phyloP scores from a whole-genome alignment of 2,329 filamentous ascomycete genomes.

The Incumbomyces lentus region DNA sequence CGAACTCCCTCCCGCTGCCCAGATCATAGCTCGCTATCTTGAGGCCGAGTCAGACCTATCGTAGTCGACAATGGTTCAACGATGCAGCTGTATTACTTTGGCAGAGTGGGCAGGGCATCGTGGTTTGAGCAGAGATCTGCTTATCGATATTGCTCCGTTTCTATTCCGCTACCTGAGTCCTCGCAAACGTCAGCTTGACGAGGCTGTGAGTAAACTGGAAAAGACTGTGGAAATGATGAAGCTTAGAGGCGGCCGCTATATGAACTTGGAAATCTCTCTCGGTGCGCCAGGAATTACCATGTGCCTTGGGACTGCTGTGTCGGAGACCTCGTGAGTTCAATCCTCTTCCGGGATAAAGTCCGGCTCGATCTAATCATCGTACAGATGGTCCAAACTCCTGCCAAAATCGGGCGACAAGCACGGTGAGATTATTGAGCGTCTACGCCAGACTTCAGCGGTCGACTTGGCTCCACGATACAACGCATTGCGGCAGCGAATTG shows the following conservation, averaged over 20 bases:
- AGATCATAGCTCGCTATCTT: conserved; percentile 3
- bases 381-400: conserved; percentile 8
- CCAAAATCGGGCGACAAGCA: conserved; percentile 2
- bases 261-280: conserved; percentile 5
- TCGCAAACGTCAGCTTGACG: not conserved
- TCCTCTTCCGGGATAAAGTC: not conserved
- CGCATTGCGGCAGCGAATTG: not conserved
- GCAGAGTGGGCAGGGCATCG: not conserved
- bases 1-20: not conserved
- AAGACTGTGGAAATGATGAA: conserved; percentile 3
- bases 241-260: conserved; percentile 3
- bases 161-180: not conserved
- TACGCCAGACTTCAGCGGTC: not conserved
- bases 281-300: not conserved
- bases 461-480: not conserved
- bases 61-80: conserved; percentile 5
- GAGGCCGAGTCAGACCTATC: conserved; percentile 2
- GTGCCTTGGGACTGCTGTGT: conserved; percentile 1
- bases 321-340: conserved; percentile 4
- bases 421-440: not conserved
- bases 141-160: not conserved
- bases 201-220: not conserved
- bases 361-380: not conserved
- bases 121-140: not conserved
- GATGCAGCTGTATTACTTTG: not conserved